Conservation (phyloP, 2,329 filamentous ascomycete species). For the Calcarisporium arbuscula region DNA sequence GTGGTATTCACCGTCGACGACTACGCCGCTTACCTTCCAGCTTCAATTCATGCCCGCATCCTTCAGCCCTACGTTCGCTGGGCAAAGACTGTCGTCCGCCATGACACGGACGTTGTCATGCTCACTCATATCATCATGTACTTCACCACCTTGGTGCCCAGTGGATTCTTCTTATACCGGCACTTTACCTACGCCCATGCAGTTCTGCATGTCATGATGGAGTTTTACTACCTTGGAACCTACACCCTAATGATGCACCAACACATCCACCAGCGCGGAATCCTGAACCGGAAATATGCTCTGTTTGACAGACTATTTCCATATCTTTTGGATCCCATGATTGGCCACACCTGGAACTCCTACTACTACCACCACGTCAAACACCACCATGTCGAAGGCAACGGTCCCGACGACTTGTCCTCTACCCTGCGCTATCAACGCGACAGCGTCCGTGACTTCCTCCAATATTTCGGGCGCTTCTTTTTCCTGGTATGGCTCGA, state of each 20-base stretch:
- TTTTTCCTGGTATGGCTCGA: slow-evolving; percentile 69
- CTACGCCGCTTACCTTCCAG: slow-evolving; percentile 26
- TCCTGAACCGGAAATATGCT: slow-evolving; percentile 49
- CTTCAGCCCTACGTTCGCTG: slow-evolving; percentile 54
- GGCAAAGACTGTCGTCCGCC: slow-evolving; percentile 52
- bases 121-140: slow-evolving; percentile 71
- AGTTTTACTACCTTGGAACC: slow-evolving; percentile 61
- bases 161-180: slow-evolving; percentile 57
- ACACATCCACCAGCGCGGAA: slow-evolving; percentile 71
- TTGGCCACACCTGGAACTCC: slow-evolving; percentile 80
- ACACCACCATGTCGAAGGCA: slow-evolving; percentile 77
- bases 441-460: slow-evolving; percentile 59
- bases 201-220: slow-evolving; percentile 57
- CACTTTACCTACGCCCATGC: slow-evolving; percentile 64
- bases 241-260: slow-evolving; percentile 82
- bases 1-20: slow-evolving; percentile 38
- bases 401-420: slow-evolving; percentile 69
- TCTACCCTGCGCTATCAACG: slow-evolving; percentile 72
- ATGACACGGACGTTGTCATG: slow-evolving; percentile 70
- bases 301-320: slow-evolving; percentile 62
- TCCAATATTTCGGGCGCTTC: slow-evolving; percentile 69
- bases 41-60: slow-evolving; percentile 39
- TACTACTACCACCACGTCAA: slow-evolving; percentile 86
- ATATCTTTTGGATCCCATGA: slow-evolving; percentile 67
- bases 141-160: slow-evolving; percentile 62